Evolutionary conservation across 148 eudicot species (phyloP), one percentile per base, ranked within the genome.

Genomic region (Rhododendron ferrugineum): DNA sequence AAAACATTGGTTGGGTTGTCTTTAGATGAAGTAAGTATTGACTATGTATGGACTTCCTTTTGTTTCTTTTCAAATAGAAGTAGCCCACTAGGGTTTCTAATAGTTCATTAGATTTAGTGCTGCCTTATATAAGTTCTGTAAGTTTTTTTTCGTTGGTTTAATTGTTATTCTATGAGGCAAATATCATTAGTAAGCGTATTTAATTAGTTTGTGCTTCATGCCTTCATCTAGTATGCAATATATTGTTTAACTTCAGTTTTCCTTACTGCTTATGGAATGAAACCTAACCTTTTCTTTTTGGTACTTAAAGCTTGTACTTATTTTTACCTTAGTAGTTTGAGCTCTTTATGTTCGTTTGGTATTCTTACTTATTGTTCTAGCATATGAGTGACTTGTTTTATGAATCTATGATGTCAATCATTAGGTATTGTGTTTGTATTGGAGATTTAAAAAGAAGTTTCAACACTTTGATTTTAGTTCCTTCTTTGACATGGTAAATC

Each of bases 401-500:
- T 60, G 32, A 60, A 32, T 80, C 36, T 18, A 73, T 74, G 46
- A 34, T 26, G 18, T 78, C 8, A 20, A 46, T 78, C 28, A 32
- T 32, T 30, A 30, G 37, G 20, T 32, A 46, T 78, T 78, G 54
- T n/a, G 30, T 78, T 28, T n/a, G 44, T 1, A 26, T 83, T 66
- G 10, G 44, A 30, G 30, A 11, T 30, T 30, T 44, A 44, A 83
- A 20, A 10, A n/a, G 4, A 9, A 66, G 42, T 84, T 10, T 18
- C 11, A 49, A 40, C 34, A 22, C 22, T 73, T 30, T 10, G 72
- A 50, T 75, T 50, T 6, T 6, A 75, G 52, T 76, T 73, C 72
- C 30, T 74, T 49, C 47, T 26, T 82, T 1, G 79, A 50, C 83
- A 85, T 88, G 90, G 85, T 36, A 47, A 18, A 26, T 66, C 28